Percentiles rank a stretch among this genome's conserved stretches.
Evolutionary conservation across 768 basidiomycete species (phyloP).

Genomic region (Exidia glandulosa): DNA sequence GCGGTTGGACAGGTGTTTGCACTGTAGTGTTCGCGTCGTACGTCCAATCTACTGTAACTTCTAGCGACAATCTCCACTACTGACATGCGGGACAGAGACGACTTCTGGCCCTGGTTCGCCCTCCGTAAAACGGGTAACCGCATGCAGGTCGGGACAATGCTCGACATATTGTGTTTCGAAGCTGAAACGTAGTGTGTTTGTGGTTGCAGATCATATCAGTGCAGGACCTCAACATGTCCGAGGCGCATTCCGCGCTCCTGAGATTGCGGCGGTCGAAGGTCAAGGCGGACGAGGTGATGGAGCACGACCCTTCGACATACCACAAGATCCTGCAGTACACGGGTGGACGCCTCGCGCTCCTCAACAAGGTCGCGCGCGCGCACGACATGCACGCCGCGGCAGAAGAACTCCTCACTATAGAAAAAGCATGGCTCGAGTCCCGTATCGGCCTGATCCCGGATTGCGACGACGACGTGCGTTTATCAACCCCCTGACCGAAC

Average conservation of each 20-base stretch:
- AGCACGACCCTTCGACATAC: slow-evolving; percentile 5
- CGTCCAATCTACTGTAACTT: slow-evolving; percentile 14
- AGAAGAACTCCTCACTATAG: slow-evolving; percentile 50
- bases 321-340: slow-evolving; percentile 43
- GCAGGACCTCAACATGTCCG: slow-evolving; percentile 50
- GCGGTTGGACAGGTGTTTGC: slow-evolving; percentile 40
- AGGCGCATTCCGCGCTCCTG: slow-evolving; percentile 46
- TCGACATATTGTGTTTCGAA: too few relatives aligned
- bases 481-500: neutral
- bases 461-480: slow-evolving; percentile 55
- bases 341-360: slow-evolving; percentile 71
- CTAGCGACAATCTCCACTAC: neutral
- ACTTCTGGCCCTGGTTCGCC: slow-evolving; percentile 69
- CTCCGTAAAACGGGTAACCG: slow-evolving; percentile 64
- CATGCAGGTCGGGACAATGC: slow-evolving; percentile 65
- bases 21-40: slow-evolving; percentile 73
- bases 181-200: neutral
- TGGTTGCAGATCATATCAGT: slow-evolving; percentile 52
- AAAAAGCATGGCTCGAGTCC: slow-evolving; percentile 71
- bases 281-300: slow-evolving; percentile 29
- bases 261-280: slow-evolving; percentile 34
- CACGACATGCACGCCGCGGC: slow-evolving; percentile 55
- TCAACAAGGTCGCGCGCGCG: slow-evolving; percentile 54
- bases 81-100: slow-evolving; percentile 40
- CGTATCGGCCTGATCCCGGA: slow-evolving; percentile 75